A percentile compares a stretch with the other conserved stretches of the same genome.
phyloP scores from a whole-genome alignment of 306 rosid species.

The Carpinus viminea region DNA sequence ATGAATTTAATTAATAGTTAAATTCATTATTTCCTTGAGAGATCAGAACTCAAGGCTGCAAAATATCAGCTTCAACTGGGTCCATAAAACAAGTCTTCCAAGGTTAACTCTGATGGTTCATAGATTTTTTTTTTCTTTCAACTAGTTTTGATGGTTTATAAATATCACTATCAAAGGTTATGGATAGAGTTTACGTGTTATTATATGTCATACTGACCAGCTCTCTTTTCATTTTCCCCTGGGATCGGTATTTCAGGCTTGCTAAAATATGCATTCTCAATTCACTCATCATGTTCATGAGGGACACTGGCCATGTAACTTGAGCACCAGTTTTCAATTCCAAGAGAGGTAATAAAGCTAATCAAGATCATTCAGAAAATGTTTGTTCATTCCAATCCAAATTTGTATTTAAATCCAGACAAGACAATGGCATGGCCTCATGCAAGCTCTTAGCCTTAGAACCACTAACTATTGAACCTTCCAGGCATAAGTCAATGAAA shows the following conservation, averaged over 20 bases:
- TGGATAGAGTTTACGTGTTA: not conserved
- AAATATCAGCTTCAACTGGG: not conserved
- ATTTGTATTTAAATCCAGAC: not conserved
- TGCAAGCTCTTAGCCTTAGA: not conserved
- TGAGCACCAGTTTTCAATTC: not conserved
- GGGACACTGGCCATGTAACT: not conserved
- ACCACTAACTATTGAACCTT: constrained; percentile 8
- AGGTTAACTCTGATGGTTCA: not conserved
- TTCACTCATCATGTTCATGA: not conserved
- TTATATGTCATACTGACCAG: not conserved
- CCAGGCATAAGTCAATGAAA: constrained; percentile 6
- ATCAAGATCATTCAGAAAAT: not conserved
- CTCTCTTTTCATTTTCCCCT: not conserved
- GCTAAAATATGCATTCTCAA: not conserved
- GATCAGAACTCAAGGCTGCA: not conserved
- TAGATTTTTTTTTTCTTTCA: not conserved
- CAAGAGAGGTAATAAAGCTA: not conserved
- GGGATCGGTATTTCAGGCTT: not conserved
- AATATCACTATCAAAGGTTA: not conserved
- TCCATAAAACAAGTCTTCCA: not conserved
- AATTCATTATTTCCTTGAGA: not conserved
- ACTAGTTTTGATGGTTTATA: not conserved
- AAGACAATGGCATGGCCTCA: not conserved
- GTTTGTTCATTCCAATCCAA: not conserved
- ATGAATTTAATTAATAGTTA: not conserved